Evolutionary conservation across 495 filamentous ascomycete genomes (phyloP).

Genomic region (Pseudevernia furfuracea): DNA sequence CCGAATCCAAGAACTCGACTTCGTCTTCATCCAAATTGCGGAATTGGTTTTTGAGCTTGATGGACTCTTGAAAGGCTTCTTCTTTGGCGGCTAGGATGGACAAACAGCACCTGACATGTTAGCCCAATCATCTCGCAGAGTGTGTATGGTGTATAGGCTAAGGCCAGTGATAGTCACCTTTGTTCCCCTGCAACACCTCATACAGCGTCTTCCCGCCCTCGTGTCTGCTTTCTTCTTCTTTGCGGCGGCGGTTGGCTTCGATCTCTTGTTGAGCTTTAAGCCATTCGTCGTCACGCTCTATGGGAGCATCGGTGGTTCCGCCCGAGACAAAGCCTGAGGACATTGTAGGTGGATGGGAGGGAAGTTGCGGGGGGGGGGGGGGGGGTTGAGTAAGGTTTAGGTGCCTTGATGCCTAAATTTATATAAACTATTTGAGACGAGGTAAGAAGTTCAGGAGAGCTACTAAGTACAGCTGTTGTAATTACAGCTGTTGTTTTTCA

Average conservation of each 20-base stretch:
- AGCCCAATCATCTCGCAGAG: constrained; percentile 32
- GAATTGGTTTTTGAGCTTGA: constrained; percentile 85
- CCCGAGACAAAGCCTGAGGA: constrained; percentile 86
- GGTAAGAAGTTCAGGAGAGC: too few species aligned
- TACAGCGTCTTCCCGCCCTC: constrained; percentile 66
- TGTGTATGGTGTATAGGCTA: background rate
- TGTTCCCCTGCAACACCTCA: constrained; percentile 86
- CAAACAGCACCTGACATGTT: constrained; percentile 45
- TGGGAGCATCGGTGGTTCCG: constrained; percentile 61
- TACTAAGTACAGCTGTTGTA: too few species aligned
- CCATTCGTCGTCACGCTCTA: constrained; percentile 65
- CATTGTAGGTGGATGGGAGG: constrained; percentile 42
- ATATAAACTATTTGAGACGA: too few species aligned
- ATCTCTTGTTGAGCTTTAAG: constrained; percentile 66
- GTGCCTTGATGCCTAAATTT: constrained; percentile 1
- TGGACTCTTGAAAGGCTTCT: constrained; percentile 89
- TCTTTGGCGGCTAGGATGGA: constrained; percentile 71
- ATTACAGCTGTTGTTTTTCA: too few species aligned
- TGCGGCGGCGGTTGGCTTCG: constrained; percentile 55
- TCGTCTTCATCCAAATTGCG: constrained; percentile 89
- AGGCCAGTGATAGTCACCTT: constrained; percentile 55
- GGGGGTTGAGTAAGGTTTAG: background rate
- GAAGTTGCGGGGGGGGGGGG: background rate
- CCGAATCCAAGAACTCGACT: constrained; percentile 79
- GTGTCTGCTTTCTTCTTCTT: constrained; percentile 50